Conservation (phyloP, 2,329 filamentous ascomycete genomes). For the Fusarium euwallaceae region DNA sequence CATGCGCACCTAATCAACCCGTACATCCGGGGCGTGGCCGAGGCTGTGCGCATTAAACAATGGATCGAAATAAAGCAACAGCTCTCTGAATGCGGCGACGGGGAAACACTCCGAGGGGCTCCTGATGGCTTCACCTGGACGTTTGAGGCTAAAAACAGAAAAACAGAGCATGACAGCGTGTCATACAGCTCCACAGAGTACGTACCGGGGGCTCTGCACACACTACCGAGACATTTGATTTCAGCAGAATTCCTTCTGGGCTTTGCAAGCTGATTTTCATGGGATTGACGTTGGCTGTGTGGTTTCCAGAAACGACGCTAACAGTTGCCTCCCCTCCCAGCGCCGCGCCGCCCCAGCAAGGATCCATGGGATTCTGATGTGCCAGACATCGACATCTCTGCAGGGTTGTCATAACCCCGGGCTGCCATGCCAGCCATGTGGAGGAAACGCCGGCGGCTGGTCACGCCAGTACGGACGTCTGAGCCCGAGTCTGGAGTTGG, state of each 20-base stretch:
- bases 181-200: constrained; percentile 10
- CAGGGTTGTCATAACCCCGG: constrained; percentile 24
- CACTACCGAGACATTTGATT: constrained; percentile 18
- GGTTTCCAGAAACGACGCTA: constrained; percentile 19
- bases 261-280: not conserved
- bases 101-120: constrained; percentile 9
- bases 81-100: constrained; percentile 3
- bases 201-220: constrained; percentile 12
- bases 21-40: constrained; percentile 23
- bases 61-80: constrained; percentile 16
- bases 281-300: constrained; percentile 1
- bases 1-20: not conserved
- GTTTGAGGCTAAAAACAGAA: constrained; percentile 18
- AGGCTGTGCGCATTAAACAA: constrained; percentile 23
- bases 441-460: constrained; percentile 17
- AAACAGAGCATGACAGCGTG: constrained; percentile 28
- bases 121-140: constrained; percentile 9
- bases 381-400: constrained; percentile 5
- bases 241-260: not conserved
- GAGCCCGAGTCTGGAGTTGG: constrained; percentile 12
- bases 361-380: not conserved
- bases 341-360: constrained; percentile 1
- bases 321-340: constrained; percentile 2
- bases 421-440: constrained; percentile 34
- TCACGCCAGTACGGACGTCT: constrained; percentile 26